Conservation (phyloP, 352 stramenopile species). For the Globisporangium nunn region DNA sequence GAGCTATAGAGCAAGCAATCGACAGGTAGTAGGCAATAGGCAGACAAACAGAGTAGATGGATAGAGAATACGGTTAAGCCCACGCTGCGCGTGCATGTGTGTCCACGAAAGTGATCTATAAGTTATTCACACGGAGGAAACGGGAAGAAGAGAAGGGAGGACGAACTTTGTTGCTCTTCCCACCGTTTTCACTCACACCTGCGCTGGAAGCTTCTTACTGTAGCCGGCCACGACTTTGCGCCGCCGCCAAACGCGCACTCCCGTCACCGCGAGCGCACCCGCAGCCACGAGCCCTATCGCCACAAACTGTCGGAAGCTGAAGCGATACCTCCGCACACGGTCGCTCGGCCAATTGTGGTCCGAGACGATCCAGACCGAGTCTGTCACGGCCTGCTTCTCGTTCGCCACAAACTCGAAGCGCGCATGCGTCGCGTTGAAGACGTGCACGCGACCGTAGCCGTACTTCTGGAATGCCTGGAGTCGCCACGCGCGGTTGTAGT, state of each 20-base stretch:
- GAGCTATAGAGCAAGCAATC: slow-evolving; percentile 7
- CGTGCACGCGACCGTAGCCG: slow-evolving; percentile 45
- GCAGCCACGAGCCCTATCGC: not conserved
- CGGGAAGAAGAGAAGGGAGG: not conserved
- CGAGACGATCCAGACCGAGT: slow-evolving; percentile 34
- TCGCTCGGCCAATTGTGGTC: slow-evolving; percentile 39
- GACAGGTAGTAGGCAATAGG: not conserved
- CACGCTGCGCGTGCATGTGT: not conserved
- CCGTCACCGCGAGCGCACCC: not conserved
- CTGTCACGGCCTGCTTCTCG: slow-evolving; percentile 3
- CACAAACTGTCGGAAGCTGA: not conserved
- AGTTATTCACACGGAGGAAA: not conserved
- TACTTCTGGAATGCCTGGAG: slow-evolving; percentile 29
- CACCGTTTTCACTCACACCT: not conserved
- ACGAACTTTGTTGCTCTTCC: no score
- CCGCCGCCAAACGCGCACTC: not conserved
- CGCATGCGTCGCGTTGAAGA: slow-evolving; percentile 46
- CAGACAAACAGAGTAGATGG: not conserved
- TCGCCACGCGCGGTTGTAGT: slow-evolving; percentile 29
- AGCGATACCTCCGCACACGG: slow-evolving; percentile 19
- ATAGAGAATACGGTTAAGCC: not conserved
- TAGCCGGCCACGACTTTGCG: not conserved
- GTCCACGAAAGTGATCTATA: not conserved
- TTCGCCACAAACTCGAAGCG: slow-evolving; percentile 49
- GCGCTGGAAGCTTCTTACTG: not conserved